phyloP scores from a whole-genome alignment of 2,329 filamentous ascomycete genomes.

The Pseudopyricularia javanii region DNA sequence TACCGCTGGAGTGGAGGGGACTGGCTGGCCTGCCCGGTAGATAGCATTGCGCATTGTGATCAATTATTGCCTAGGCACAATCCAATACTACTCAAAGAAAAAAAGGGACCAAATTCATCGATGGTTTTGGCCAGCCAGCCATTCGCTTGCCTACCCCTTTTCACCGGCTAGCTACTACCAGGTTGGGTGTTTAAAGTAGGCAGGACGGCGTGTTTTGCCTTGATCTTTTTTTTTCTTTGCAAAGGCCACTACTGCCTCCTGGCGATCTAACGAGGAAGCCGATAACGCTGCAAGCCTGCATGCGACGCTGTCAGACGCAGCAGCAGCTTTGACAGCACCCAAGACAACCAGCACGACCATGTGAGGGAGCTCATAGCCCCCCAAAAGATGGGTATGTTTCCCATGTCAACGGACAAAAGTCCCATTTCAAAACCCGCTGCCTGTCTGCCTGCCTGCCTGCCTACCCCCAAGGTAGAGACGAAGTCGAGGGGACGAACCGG shows the following conservation, averaged over 20 bases:
- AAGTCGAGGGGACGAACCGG: no score
- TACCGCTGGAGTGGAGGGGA: not conserved
- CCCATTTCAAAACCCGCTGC: not conserved
- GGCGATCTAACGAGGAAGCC: no score
- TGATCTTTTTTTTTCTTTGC: not conserved
- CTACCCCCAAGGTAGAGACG: no score
- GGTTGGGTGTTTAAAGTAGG: not conserved
- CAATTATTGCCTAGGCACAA: not conserved
- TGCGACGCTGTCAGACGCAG: not conserved
- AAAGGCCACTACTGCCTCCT: not conserved
- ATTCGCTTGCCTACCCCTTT: not conserved
- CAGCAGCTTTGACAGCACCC: not conserved
- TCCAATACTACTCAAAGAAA: not conserved
- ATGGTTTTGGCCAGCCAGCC: not conserved
- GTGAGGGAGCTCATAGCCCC: not conserved
- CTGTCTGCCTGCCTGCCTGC: not conserved
- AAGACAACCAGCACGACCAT: not conserved
- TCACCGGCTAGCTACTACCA: not conserved
- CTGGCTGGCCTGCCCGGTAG: not conserved
- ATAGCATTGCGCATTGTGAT: not conserved
- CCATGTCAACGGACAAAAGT: not conserved
- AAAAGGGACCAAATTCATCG: not conserved
- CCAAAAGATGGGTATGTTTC: not conserved
- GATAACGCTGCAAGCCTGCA: not conserved
- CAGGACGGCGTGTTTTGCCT: not conserved